These are phyloP conservation scores for Pseudonitzschia delicatissima DNA, from an alignment of 108 stramenopile genomes.

Conservation along the genomic window DNA sequence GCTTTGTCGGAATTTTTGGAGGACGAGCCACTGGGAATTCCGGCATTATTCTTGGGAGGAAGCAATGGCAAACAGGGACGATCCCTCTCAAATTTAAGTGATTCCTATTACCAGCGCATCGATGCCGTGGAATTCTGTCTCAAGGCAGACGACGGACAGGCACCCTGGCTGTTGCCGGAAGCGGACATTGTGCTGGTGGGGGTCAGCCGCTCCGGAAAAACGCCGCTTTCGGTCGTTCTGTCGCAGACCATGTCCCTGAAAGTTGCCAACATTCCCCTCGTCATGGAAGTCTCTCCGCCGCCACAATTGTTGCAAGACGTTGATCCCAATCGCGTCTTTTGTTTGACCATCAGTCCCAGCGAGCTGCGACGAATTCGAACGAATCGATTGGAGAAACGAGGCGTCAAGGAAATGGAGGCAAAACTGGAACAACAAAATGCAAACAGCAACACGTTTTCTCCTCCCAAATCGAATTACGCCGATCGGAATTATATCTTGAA, in stretches of 20 bases:
- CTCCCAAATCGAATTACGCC: slow-evolving; percentile 36
- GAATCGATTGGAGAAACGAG: slow-evolving; percentile 31
- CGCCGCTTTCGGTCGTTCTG: slow-evolving; percentile 40
- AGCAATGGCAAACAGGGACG: not conserved
- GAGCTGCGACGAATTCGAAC: slow-evolving; percentile 37
- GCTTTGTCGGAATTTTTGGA: slow-evolving; percentile 25
- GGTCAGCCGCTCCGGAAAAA: slow-evolving; percentile 46
- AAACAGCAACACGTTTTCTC: not conserved
- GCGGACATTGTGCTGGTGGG: slow-evolving; percentile 45
- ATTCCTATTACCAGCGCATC: slow-evolving; percentile 40
- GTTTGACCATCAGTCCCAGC: slow-evolving; percentile 32
- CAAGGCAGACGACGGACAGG: slow-evolving; percentile 45
- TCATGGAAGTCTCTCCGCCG: slow-evolving; percentile 44
- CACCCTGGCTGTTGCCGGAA: slow-evolving; percentile 33
- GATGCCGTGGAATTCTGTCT: slow-evolving; percentile 49
- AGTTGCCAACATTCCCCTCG: slow-evolving; percentile 50
- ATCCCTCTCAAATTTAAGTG: slow-evolving; percentile 16
- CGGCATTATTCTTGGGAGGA: slow-evolving; percentile 3
- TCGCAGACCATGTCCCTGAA: slow-evolving; percentile 44
- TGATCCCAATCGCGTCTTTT: slow-evolving; percentile 39
- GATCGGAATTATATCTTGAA: slow-evolving; percentile 38
- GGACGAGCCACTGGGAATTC: slow-evolving; percentile 34
- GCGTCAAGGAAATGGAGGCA: slow-evolving; percentile 11
- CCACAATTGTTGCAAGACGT: slow-evolving; percentile 31
- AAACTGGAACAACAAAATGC: not conserved